Evolutionary conservation across 2,329 filamentous ascomycete genomes (phyloP), one percentile per base, ranked within the genome.

Genomic region (Verticillium klebahnii): DNA sequence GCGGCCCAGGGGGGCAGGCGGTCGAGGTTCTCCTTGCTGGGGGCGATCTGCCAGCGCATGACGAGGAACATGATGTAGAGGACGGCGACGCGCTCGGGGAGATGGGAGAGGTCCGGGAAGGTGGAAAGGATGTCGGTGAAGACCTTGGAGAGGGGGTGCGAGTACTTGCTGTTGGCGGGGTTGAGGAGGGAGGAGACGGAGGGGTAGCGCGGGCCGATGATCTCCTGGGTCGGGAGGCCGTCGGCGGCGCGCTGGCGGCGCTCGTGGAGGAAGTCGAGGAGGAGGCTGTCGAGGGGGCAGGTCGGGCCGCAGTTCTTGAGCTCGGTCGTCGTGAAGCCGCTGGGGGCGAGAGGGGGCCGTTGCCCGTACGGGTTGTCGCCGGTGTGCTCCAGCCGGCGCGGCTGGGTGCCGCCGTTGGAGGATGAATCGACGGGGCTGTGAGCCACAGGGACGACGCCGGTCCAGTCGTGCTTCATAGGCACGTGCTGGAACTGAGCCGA

Each of bases 61-160:
- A 93, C 72, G 36, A 93, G 82, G 74, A 96, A 96, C 91, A 96
- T 96, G 70, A 89, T 79, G 72, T 93, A 96, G 8, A 96, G 81
- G 7, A 92, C 86, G 9, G 90, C 92, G 0, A 96, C 86, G 69
- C 91, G 89, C 75, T 96, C 92, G 0, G 93, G 92, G 0, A 96
- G 81, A n/a, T 82, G 83, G 4, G 83, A 85, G 34, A 97, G 86
- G 68, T 91, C 88, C 0, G 92, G 91, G 68, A 96, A 96, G n/a
- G 89, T 92, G 65, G 85, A 82, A 12, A 96, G 80, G 62, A 96
- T 92, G 73, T 96, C 92, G 52, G 91, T 93, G 71, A 96, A 91
- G 15, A 96, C 85, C 67, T 91, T 91, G 7, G 91, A 94, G 1
- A 96, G 80, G 1, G 91, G 91, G 69, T 96, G 92, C 1, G 88